Evolutionary conservation across 2,329 filamentous ascomycete species (phyloP).

Genomic region (Cladosporium phlei): DNA sequence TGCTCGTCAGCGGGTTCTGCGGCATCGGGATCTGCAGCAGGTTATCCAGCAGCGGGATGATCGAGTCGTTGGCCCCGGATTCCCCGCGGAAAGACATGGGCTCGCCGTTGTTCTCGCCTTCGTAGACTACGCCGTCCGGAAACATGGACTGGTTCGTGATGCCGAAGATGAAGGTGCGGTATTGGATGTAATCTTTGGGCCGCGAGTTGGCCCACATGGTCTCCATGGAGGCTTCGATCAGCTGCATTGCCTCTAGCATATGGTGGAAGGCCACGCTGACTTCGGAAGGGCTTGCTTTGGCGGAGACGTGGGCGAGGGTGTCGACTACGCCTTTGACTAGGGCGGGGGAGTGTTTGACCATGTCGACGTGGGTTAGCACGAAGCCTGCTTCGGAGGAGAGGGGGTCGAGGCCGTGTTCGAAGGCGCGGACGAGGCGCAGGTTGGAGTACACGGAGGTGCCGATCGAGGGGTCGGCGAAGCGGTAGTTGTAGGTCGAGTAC

Average conservation of each 20-base stretch:
- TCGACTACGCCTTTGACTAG: slow-evolving; percentile 69
- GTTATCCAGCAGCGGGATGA: slow-evolving; percentile 83
- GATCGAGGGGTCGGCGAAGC: slow-evolving; percentile 51
- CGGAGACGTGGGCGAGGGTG: slow-evolving; percentile 54
- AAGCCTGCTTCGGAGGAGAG: slow-evolving; percentile 89
- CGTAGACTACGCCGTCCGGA: slow-evolving; percentile 83
- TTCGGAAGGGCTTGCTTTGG: slow-evolving; percentile 16
- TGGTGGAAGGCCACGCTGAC: slow-evolving; percentile 24
- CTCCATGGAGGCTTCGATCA: slow-evolving; percentile 32
- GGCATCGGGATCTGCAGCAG: slow-evolving; percentile 84
- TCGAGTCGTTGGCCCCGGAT: slow-evolving; percentile 89
- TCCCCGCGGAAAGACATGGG: slow-evolving; percentile 84
- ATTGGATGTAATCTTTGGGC: slow-evolving; percentile 77
- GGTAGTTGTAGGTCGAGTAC: slow-evolving; percentile 61
- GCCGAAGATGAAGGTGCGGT: slow-evolving; percentile 95
- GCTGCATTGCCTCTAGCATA: slow-evolving; percentile 30
- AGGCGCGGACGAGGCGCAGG: slow-evolving; percentile 81
- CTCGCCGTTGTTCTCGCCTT: slow-evolving; percentile 66
- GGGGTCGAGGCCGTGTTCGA: slow-evolving; percentile 83
- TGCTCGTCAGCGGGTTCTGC: slow-evolving; percentile 78
- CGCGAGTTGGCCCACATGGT: slow-evolving; percentile 86
- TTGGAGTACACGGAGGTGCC: slow-evolving; percentile 53
- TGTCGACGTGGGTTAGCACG: slow-evolving; percentile 91
- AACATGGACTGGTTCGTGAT: slow-evolving; percentile 95
- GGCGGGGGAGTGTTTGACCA: slow-evolving; percentile 80